These are phyloP conservation scores for Cordyceps cicadae DNA, from an alignment of 2,329 filamentous ascomycete genomes.

Conservation along the genomic window DNA sequence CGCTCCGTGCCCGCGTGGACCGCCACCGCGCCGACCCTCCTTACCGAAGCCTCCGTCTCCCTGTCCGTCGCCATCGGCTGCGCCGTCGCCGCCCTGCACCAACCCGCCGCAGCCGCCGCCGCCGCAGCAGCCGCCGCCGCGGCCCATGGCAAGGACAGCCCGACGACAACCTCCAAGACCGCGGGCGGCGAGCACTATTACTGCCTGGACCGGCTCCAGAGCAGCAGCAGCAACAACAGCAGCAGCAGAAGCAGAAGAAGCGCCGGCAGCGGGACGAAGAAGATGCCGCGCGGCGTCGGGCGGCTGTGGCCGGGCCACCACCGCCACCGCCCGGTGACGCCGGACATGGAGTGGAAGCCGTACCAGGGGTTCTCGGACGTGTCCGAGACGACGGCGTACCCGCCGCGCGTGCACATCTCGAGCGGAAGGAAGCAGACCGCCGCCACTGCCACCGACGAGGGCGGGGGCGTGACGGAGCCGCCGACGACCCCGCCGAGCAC, in stretches of 20 bases:
- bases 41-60: conserved; percentile 3
- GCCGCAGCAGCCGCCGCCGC: too few relatives aligned
- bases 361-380: not conserved
- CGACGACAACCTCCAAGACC: not conserved
- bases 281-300: not conserved
- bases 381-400: not conserved
- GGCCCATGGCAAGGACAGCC: too few relatives aligned
- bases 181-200: not conserved
- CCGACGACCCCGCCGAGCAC: not conserved
- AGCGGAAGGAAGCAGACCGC: not conserved
- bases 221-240: not conserved
- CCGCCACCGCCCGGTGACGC: not conserved
- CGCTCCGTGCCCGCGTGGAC: not conserved
- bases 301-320: not conserved
- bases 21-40: not conserved
- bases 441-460: not conserved
- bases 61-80: not conserved
- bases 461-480: not conserved
- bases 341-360: not conserved
- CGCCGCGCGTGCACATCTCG: not conserved
- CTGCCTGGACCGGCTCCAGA: not conserved
- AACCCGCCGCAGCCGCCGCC: too few relatives aligned
- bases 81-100: not conserved
- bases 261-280: too few relatives aligned
- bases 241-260: too few relatives aligned